These are phyloP conservation scores for Cicer judaicum DNA, from an alignment of 306 rosid genomes.

Conservation along the genomic window DNA sequence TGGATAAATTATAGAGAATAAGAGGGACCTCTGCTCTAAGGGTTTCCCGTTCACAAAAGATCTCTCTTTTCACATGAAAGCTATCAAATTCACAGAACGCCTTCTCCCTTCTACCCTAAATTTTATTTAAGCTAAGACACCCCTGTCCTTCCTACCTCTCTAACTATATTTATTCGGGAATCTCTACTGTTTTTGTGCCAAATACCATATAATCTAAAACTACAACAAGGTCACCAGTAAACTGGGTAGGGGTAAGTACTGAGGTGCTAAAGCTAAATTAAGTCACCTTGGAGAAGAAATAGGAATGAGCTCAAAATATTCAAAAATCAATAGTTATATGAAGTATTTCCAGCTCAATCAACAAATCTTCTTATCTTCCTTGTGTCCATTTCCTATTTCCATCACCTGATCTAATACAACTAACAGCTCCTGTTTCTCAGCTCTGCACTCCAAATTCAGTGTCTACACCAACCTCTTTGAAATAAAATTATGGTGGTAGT, in stretches of 20 bases:
- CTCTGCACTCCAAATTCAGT: neutral
- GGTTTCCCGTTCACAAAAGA: neutral
- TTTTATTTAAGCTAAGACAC: neutral
- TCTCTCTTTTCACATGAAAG: neutral
- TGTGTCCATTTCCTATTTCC: neutral
- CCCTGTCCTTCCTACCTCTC: neutral
- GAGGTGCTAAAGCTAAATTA: constrained; percentile 31
- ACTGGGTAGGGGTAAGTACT: neutral
- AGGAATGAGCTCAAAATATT: neutral
- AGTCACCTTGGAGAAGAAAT: neutral
- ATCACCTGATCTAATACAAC: neutral
- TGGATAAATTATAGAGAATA: neutral
- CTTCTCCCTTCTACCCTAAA: neutral
- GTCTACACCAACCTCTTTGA: neutral
- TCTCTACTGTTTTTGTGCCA: neutral
- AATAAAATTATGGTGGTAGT: neutral
- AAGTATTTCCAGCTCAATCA: neutral
- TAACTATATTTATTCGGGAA: neutral
- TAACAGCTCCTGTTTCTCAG: neutral
- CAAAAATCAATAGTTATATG: neutral
- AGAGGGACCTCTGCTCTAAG: neutral
- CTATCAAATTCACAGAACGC: neutral
- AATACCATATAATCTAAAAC: constrained; percentile 3
- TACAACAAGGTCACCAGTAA: neutral
- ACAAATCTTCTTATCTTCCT: neutral